phyloP scores from a whole-genome alignment of 805 yeast species.

The Lachancea nothofagi region DNA sequence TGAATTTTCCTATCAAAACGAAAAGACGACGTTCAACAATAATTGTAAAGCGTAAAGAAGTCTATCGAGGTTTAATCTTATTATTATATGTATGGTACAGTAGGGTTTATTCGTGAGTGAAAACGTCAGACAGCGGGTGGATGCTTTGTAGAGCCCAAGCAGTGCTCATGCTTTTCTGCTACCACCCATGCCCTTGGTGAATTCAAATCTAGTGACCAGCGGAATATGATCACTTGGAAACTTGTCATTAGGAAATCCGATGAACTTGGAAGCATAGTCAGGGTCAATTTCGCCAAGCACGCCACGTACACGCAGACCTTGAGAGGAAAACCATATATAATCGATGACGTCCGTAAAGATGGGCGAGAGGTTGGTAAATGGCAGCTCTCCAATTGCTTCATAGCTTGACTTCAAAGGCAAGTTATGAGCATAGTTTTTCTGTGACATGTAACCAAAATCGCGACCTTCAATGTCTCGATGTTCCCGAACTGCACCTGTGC shows the following conservation, averaged over 20 bases:
- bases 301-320: conserved; percentile 75
- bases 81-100: conserved; percentile 2
- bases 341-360: conserved; percentile 90
- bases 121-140: conserved; percentile 1
- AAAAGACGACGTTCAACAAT: too few relatives aligned
- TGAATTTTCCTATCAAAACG: too few relatives aligned
- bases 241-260: conserved; percentile 92
- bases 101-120: neutral
- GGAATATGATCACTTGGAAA: conserved; percentile 95
- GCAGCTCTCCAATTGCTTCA: conserved; percentile 77
- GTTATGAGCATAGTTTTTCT: conserved; percentile 77
- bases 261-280: conserved; percentile 65
- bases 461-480: conserved; percentile 81
- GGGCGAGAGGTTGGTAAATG: conserved; percentile 93
- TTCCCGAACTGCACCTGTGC: conserved; percentile 66
- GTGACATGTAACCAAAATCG: conserved; percentile 87
- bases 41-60: too few relatives aligned
- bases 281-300: conserved; percentile 78
- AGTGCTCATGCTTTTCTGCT: conserved; percentile 29
- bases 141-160: too few relatives aligned
- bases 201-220: conserved; percentile 70
- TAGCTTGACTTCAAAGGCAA: conserved; percentile 83
- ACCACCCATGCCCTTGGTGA: conserved; percentile 42
- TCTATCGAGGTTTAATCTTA: too few relatives aligned
- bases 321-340: conserved; percentile 90